Evolutionary conservation across 2,329 filamentous ascomycete species (phyloP).

Genomic region (Podosphaera aphanis): DNA sequence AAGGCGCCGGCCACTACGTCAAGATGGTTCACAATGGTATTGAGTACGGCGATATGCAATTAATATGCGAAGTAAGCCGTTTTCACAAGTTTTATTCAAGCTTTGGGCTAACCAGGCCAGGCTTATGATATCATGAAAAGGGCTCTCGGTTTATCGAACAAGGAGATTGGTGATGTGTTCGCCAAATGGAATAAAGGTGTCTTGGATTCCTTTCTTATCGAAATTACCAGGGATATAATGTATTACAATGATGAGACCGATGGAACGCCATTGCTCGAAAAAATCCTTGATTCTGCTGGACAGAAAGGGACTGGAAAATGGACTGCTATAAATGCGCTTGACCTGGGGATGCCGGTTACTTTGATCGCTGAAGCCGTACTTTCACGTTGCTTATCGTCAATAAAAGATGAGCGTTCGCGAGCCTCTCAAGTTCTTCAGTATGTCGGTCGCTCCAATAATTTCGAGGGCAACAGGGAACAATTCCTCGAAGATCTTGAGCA

Average conservation of each 20-base stretch:
- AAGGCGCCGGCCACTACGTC: constrained; percentile 98
- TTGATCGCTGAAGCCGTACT: constrained; percentile 95
- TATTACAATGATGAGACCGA: constrained; percentile 97
- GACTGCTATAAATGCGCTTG: constrained; percentile 97
- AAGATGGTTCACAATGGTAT: constrained; percentile 99
- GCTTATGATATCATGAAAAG: constrained; percentile 99
- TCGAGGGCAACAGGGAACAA: constrained; percentile 73
- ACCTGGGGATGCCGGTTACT: constrained; percentile 95
- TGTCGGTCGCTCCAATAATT: constrained; percentile 51
- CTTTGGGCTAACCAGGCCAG: constrained; percentile 23
- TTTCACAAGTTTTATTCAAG: background rate
- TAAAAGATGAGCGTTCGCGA: constrained; percentile 79
- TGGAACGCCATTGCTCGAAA: constrained; percentile 75
- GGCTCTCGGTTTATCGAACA: constrained; percentile 64
- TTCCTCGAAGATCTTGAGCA: constrained; percentile 97
- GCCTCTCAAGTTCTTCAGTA: constrained; percentile 56
- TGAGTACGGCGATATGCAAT: constrained; percentile 99
- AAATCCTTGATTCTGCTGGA: constrained; percentile 94
- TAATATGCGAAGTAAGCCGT: constrained; percentile 74
- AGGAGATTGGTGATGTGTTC: constrained; percentile 91
- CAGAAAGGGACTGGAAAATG: constrained; percentile 99
- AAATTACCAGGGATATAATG: constrained; percentile 97
- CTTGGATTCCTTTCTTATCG: constrained; percentile 94
- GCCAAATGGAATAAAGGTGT: constrained; percentile 97
- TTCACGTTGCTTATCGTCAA: constrained; percentile 72